A percentile compares a stretch with the other conserved stretches of the same genome.
These are phyloP conservation scores for Mortierella sp. DNA, from an alignment of 371 early-diverging fungal species.

Conservation along the genomic window DNA sequence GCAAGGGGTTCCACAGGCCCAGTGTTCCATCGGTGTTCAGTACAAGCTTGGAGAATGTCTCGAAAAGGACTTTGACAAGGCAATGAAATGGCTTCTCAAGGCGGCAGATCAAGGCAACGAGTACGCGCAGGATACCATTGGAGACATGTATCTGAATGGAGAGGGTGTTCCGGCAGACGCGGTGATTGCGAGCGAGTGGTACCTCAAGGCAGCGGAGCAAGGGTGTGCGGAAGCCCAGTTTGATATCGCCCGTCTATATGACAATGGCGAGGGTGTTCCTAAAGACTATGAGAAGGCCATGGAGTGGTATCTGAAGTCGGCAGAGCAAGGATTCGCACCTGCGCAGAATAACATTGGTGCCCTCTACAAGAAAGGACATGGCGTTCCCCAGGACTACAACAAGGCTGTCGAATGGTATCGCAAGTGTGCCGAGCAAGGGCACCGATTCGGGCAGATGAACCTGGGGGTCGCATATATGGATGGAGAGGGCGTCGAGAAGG, in stretches of 20 bases:
- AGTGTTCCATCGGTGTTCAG: not conserved
- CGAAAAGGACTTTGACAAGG: not conserved
- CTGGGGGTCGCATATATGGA: not conserved
- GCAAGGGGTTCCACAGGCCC: not conserved
- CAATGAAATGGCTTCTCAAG: not conserved
- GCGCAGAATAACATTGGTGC: not conserved
- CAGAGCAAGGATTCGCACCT: not conserved
- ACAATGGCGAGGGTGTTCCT: slow-evolving; percentile 58
- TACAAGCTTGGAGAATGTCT: not conserved
- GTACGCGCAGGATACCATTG: not conserved
- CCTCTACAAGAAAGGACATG: slow-evolving; percentile 2
- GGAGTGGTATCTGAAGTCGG: slow-evolving; percentile 38
- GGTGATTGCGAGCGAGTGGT: not conserved
- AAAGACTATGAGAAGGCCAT: slow-evolving; percentile 69
- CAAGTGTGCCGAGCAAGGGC: slow-evolving; percentile 61
- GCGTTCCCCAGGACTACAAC: slow-evolving; percentile 10
- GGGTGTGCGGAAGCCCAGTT: slow-evolving; percentile 71
- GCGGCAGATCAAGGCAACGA: not conserved
- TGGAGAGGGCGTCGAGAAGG: not conserved
- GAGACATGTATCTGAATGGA: not conserved
- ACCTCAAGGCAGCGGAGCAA: not conserved
- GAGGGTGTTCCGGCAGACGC: slow-evolving; percentile 72
- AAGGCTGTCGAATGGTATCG: slow-evolving; percentile 66
- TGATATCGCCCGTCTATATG: slow-evolving; percentile 61
- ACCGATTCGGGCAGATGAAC: not conserved